These are phyloP conservation scores for Phytophthora podocarpi DNA, from an alignment of 352 stramenopile genomes.

Conservation along the genomic window DNA sequence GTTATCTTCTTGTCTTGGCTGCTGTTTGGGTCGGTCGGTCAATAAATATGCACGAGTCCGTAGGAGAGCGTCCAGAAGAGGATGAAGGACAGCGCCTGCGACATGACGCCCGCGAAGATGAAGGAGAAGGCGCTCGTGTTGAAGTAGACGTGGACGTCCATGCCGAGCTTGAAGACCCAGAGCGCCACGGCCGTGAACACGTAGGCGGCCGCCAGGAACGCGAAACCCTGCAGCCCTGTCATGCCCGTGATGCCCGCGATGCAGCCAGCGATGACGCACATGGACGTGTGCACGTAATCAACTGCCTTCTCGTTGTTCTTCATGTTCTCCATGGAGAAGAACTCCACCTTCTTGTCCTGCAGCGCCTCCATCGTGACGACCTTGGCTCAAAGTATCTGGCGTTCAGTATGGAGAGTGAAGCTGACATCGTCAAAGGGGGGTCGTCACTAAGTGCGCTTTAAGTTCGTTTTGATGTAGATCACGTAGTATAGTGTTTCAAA, in stretches of 20 bases:
- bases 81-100: conserved; percentile 85
- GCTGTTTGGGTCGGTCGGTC: conserved; percentile 23
- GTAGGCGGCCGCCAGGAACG: conserved; percentile 70
- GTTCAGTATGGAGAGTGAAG: no score
- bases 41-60: conserved; percentile 92
- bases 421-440: neutral
- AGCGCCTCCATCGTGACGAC: conserved; percentile 54
- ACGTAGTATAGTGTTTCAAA: no score
- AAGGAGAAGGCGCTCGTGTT: conserved; percentile 73
- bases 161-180: conserved; percentile 75
- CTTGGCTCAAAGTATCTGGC: neutral
- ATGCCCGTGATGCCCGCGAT: conserved; percentile 83
- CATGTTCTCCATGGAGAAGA: conserved; percentile 90
- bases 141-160: conserved; percentile 83
- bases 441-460: conserved; percentile 12
- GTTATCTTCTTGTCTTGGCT: neutral
- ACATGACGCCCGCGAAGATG: conserved; percentile 74
- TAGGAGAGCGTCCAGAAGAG: conserved; percentile 91
- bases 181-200: conserved; percentile 67
- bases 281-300: conserved; percentile 83
- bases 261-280: conserved; percentile 84
- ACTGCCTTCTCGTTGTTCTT: conserved; percentile 79
- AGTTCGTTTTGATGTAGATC: conserved; percentile 2
- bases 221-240: conserved; percentile 77
- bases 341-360: conserved; percentile 79